Evolutionary conservation across 2,329 filamentous ascomycete genomes (phyloP), one percentile per base, ranked within the genome.

Genomic region (Aspergillus sp.): DNA sequence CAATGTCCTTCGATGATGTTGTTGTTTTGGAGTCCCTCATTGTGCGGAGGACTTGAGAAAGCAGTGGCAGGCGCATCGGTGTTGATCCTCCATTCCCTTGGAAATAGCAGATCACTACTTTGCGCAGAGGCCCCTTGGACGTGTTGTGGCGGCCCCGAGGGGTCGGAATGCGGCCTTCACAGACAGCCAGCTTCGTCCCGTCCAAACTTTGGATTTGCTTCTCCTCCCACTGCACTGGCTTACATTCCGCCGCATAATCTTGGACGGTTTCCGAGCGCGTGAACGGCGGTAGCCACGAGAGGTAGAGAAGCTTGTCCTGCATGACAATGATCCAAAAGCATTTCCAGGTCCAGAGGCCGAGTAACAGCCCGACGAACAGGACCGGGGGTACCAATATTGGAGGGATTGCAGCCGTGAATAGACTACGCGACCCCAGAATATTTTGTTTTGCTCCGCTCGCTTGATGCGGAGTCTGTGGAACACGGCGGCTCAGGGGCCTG

Each of bases 231-330:
- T 65, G 54, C n/a, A 91, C 75, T 0, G 83, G 83, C 22, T 72
- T 74, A 57, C 85, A 89, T 35, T 80, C 76, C 3, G 68, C 66
- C 22, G 74, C 74, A 64, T 89, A 90, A 60, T 88, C 82, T 3
- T 74, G 72, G 35, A 92, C 85, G 51, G 73, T 83, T 72, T 91
- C 86, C 20, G 79, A 77, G 14, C 87, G 79, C 0, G 88, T 79
- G 63, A 87, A 87, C 2, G 88, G 88, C 16, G 88, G 87, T 47
- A 91, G 72, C 43, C 86, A 87, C 0, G 88, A 87, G 75, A 90
- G 90, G 71, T 91, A 92, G 53, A 92, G 87, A 65, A 92, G 89
- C 65, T 87, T 86, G 64, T 92, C 89, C 71, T 92, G 89, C 65
- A 91, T 88, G 4, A 88, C 60, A 24, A 93, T 77, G 73, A 91